Evolutionary conservation across 148 eudicot species (phyloP).

Genomic region (Silene conica): DNA sequence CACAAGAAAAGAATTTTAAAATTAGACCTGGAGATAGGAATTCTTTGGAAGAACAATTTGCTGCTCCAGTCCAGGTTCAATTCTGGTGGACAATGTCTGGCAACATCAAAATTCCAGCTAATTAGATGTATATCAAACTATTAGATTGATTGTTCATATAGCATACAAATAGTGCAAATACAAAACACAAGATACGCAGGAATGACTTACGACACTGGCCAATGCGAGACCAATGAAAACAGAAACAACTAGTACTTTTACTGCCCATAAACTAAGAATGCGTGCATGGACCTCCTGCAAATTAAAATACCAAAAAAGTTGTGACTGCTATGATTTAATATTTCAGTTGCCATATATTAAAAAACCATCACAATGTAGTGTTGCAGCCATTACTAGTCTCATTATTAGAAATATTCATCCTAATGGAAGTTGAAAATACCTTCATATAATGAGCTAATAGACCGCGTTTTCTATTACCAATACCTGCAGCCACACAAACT

Average conservation of each 20-base stretch:
- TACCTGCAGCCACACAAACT: constrained; percentile 41
- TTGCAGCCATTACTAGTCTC: not conserved
- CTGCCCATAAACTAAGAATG: constrained; percentile 69
- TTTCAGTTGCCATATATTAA: not conserved
- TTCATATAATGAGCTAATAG: constrained; percentile 86
- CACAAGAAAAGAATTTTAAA: not conserved
- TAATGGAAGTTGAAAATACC: constrained; percentile 38
- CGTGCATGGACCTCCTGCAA: constrained; percentile 90
- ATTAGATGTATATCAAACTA: not conserved
- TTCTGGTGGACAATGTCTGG: constrained; percentile 95
- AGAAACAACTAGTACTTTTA: constrained; percentile 65
- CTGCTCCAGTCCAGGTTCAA: constrained; percentile 96
- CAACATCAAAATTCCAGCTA: constrained; percentile 2
- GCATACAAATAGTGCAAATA: not conserved
- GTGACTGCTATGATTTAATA: not conserved
- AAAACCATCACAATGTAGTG: not conserved
- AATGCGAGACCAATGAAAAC: constrained; percentile 69
- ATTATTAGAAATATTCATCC: not conserved
- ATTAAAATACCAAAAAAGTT: constrained; percentile 9
- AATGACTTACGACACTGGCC: constrained; percentile 87
- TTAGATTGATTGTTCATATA: not conserved
- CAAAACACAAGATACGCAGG: not conserved
- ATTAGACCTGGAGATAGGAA: constrained; percentile 91
- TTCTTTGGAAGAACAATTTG: constrained; percentile 96
- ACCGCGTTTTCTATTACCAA: constrained; percentile 56